These are phyloP conservation scores for Aschersonia sp. DNA, from an alignment of 2,329 filamentous ascomycete species.

Conservation along the genomic window DNA sequence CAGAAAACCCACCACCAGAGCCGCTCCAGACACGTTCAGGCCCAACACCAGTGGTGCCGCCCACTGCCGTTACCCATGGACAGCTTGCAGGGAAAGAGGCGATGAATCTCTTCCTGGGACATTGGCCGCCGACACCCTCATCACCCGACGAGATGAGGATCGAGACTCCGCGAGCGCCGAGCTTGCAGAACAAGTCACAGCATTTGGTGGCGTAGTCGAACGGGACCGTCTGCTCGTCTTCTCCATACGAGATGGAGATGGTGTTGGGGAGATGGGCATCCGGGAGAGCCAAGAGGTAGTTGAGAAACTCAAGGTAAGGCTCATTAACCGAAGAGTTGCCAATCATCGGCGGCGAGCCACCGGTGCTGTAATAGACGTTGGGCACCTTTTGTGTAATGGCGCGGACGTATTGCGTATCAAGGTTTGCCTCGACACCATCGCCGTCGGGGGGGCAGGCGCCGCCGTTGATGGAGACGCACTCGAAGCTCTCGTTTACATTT, in stretches of 20 bases:
- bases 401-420: slow-evolving; percentile 2
- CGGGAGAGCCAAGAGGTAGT: slow-evolving; percentile 43
- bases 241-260: slow-evolving; percentile 52
- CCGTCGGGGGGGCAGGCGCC: not conserved
- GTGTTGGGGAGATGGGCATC: slow-evolving; percentile 22
- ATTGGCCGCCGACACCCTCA: slow-evolving; percentile 1
- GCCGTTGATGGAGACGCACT: slow-evolving; percentile 3
- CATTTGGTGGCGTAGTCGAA: slow-evolving; percentile 36
- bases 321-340: slow-evolving; percentile 31
- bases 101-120: slow-evolving; percentile 19
- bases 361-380: slow-evolving; percentile 4
- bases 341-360: not conserved
- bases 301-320: slow-evolving; percentile 51
- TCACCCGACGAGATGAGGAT: slow-evolving; percentile 50
- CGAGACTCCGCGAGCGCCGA: slow-evolving; percentile 47
- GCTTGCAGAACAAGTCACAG: slow-evolving; percentile 46
- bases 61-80: slow-evolving; percentile 28
- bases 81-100: slow-evolving; percentile 17
- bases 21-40: slow-evolving; percentile 1
- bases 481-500: slow-evolving; percentile 1
- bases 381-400: slow-evolving; percentile 1
- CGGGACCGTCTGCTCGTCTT: slow-evolving; percentile 33
- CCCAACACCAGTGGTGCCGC: slow-evolving; percentile 1
- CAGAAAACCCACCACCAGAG: slow-evolving; percentile 3
- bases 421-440: slow-evolving; percentile 1